A percentile compares a stretch with the other conserved stretches of the same genome.
phyloP scores from a whole-genome alignment of 306 rosid genomes.

The Medicago arabica region DNA sequence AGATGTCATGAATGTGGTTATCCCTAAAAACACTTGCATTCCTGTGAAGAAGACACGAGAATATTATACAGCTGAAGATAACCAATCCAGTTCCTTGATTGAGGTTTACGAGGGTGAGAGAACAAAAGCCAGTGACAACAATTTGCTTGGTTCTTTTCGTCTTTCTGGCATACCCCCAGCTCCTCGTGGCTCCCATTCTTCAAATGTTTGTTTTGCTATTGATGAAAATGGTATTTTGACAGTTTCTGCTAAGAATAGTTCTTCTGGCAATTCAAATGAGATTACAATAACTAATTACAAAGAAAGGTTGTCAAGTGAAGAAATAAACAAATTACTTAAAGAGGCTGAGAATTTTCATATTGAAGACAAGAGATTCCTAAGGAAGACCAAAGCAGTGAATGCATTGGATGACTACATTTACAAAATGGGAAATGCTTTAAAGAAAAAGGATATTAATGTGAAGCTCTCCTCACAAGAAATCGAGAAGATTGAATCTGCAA shows the following conservation, averaged over 20 bases:
- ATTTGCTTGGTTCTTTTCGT: constrained; percentile 47
- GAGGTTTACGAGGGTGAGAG: constrained; percentile 15
- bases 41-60: constrained; percentile 21
- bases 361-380: constrained; percentile 50
- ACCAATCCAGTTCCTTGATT: constrained; percentile 43
- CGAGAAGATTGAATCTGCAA: background rate
- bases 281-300: constrained; percentile 26
- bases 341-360: constrained; percentile 50
- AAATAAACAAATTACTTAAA: constrained; percentile 50
- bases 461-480: background rate
- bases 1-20: background rate
- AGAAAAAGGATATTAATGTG: constrained; percentile 19
- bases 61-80: background rate
- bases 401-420: constrained; percentile 48
- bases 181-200: constrained; percentile 47
- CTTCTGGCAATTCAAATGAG: background rate
- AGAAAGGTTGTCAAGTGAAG: constrained; percentile 46
- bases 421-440: constrained; percentile 44
- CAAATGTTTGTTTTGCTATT: constrained; percentile 41
- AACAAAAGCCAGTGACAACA: constrained; percentile 41
- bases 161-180: constrained; percentile 47
- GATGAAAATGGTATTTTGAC: constrained; percentile 3
- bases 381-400: constrained; percentile 43
- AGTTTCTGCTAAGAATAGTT: background rate
- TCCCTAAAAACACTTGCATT: constrained; percentile 54